A percentile compares a stretch with the other conserved stretches of the same genome.
Conservation (phyloP, 306 rosid genomes). For the Cucurbita maxima region DNA sequence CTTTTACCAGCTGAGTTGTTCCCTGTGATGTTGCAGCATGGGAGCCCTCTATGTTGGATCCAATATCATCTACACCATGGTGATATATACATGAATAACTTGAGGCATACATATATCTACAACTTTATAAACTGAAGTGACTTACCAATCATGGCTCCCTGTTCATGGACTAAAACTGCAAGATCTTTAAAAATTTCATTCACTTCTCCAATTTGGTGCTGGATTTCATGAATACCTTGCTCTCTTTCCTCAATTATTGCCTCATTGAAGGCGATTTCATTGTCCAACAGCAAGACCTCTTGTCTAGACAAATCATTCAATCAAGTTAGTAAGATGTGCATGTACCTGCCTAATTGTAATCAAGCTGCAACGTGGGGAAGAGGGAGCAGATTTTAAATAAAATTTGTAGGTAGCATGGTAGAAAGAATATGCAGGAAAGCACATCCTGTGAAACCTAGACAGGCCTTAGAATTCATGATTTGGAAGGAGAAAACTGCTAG, state of each 20-base stretch:
- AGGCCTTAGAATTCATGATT: background rate
- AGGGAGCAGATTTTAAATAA: background rate
- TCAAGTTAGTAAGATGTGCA: no score
- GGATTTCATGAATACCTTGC: slow-evolving; percentile 93
- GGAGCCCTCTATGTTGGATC: slow-evolving; percentile 62
- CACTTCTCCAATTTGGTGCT: slow-evolving; percentile 92
- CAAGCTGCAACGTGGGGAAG: background rate
- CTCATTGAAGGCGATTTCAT: slow-evolving; percentile 87
- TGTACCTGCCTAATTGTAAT: background rate
- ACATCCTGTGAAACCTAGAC: background rate
- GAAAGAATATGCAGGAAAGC: background rate
- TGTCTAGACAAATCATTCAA: slow-evolving; percentile 38
- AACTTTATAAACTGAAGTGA: background rate
- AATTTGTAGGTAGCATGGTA: background rate
- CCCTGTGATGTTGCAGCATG: slow-evolving; percentile 72
- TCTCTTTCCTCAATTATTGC: slow-evolving; percentile 94
- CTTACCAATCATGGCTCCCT: slow-evolving; percentile 82
- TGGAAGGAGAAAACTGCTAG: background rate
- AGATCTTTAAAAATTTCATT: slow-evolving; percentile 93
- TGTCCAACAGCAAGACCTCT: slow-evolving; percentile 74
- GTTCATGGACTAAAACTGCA: slow-evolving; percentile 87
- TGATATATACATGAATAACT: slow-evolving; percentile 13
- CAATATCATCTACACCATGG: slow-evolving; percentile 55
- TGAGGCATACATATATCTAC: slow-evolving; percentile 1
- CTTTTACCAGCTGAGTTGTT: slow-evolving; percentile 62